Conservation (phyloP, 2,329 filamentous ascomycete genomes). For the Endocalyx cinctus region DNA sequence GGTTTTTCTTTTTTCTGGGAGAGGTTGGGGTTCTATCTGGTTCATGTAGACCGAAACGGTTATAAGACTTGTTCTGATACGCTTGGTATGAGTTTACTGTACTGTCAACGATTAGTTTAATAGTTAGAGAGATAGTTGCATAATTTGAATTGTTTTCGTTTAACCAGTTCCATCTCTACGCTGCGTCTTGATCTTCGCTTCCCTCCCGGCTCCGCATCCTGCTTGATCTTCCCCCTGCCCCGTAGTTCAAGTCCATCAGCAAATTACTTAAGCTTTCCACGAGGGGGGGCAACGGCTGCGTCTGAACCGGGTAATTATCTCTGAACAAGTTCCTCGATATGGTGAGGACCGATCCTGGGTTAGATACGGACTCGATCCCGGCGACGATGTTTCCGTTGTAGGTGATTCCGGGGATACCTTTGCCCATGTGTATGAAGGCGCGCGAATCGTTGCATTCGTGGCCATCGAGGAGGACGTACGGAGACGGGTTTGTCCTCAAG, state of each 20-base stretch:
- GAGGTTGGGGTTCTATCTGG: too few species aligned
- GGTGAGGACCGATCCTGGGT: slow-evolving; percentile 16
- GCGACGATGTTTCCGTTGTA: slow-evolving; percentile 3
- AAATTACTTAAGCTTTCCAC: slow-evolving; percentile 22
- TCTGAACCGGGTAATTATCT: slow-evolving; percentile 21
- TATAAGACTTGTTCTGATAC: background rate
- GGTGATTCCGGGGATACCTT: slow-evolving; percentile 16
- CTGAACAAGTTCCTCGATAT: slow-evolving; percentile 18
- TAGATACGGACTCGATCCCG: slow-evolving; percentile 15
- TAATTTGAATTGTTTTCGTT: too few species aligned
- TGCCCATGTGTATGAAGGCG: slow-evolving; percentile 20
- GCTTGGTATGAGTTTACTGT: background rate
- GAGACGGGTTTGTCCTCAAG: background rate
- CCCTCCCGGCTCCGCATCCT: slow-evolving; percentile 11
- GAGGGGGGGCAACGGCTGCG: slow-evolving; percentile 25
- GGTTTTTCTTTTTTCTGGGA: background rate
- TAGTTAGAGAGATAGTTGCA: background rate
- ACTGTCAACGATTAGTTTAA: background rate
- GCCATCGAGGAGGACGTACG: slow-evolving; percentile 18
- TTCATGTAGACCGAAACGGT: background rate
- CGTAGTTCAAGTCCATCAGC: slow-evolving; percentile 19
- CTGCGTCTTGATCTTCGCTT: too few species aligned
- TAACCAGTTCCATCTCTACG: background rate
- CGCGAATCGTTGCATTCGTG: slow-evolving; percentile 19
- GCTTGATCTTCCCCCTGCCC: slow-evolving; percentile 8